Percentiles rank a stretch among this genome's conserved stretches.
phyloP scores from a whole-genome alignment of 768 basidiomycete genomes.

The Chalciporus piperatus region DNA sequence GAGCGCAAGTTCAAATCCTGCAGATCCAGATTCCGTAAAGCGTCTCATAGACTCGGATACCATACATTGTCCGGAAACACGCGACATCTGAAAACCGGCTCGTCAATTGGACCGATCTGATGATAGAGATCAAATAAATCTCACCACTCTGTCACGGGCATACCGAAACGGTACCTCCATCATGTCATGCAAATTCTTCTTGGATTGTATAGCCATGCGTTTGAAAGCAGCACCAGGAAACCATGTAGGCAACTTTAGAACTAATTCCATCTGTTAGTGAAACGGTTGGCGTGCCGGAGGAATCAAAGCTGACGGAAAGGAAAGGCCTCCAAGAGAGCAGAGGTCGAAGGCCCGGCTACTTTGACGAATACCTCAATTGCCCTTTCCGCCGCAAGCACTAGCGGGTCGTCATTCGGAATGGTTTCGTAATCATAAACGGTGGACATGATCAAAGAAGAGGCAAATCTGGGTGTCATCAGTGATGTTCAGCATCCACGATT shows the following conservation, averaged over 20 bases:
- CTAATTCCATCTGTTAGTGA: slow-evolving; percentile 19
- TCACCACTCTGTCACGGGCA: slow-evolving; percentile 26
- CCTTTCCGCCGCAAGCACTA: slow-evolving; percentile 29
- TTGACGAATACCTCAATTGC: slow-evolving; percentile 27
- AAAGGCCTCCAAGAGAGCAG: slow-evolving; percentile 30
- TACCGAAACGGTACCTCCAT: slow-evolving; percentile 29
- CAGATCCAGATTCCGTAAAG: slow-evolving; percentile 12
- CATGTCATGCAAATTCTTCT: slow-evolving; percentile 28
- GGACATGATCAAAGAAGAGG: slow-evolving; percentile 33
- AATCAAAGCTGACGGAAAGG: slow-evolving; percentile 28
- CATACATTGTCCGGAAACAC: slow-evolving; percentile 27
- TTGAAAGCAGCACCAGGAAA: slow-evolving; percentile 35
- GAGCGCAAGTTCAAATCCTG: slow-evolving; percentile 25
- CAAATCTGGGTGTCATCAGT: slow-evolving; percentile 21
- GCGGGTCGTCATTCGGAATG: slow-evolving; percentile 24
- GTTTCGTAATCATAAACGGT: slow-evolving; percentile 34
- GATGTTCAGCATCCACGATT: slow-evolving; percentile 1
- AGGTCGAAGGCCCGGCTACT: slow-evolving; percentile 23
- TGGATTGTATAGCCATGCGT: slow-evolving; percentile 30
- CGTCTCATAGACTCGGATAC: slow-evolving; percentile 29
- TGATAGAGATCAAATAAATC: background rate
- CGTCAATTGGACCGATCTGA: background rate
- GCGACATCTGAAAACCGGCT: slow-evolving; percentile 11
- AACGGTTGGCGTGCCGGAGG: background rate
- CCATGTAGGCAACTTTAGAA: slow-evolving; percentile 32